These are phyloP conservation scores for Saccharomycopsis hybrid DNA, from an alignment of 1,139 yeast species.

Conservation along the genomic window DNA sequence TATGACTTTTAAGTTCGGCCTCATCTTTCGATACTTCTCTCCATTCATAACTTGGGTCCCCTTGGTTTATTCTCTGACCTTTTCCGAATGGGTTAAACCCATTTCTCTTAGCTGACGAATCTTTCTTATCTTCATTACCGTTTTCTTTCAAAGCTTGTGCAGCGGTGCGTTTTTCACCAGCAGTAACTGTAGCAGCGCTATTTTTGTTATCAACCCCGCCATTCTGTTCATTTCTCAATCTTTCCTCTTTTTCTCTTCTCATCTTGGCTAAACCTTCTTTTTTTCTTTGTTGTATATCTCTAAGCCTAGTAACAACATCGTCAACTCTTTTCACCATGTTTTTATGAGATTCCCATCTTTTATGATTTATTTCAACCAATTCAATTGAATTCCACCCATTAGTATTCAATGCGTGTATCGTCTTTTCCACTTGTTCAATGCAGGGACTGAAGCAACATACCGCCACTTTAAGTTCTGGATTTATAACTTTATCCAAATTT, in stretches of 20 bases:
- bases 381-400: conserved; percentile 87
- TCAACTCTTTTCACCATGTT: conserved; percentile 77
- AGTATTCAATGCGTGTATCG: conserved; percentile 65
- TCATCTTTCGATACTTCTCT: conserved; percentile 75
- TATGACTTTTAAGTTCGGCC: conserved; percentile 83
- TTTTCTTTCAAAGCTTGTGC: conserved; percentile 13
- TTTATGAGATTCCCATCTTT: conserved; percentile 85
- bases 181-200: conserved; percentile 15
- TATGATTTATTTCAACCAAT: conserved; percentile 86
- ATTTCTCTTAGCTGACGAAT: conserved; percentile 68
- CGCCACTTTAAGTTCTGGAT: conserved; percentile 38
- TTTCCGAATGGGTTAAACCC: conserved; percentile 78
- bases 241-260: conserved; percentile 36
- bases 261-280: conserved; percentile 62
- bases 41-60: conserved; percentile 79
- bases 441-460: conserved; percentile 97
- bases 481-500: conserved; percentile 54
- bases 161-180: conserved; percentile 16
- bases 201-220: conserved; percentile 22
- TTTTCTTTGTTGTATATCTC: conserved; percentile 74
- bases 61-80: conserved; percentile 68
- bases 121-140: conserved; percentile 36
- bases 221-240: conserved; percentile 21
- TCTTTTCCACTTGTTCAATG: conserved; percentile 89
- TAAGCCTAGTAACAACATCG: conserved; percentile 75